Evolutionary conservation across 495 filamentous ascomycete species (phyloP).

Genomic region (Corynascus novoguineensis): DNA sequence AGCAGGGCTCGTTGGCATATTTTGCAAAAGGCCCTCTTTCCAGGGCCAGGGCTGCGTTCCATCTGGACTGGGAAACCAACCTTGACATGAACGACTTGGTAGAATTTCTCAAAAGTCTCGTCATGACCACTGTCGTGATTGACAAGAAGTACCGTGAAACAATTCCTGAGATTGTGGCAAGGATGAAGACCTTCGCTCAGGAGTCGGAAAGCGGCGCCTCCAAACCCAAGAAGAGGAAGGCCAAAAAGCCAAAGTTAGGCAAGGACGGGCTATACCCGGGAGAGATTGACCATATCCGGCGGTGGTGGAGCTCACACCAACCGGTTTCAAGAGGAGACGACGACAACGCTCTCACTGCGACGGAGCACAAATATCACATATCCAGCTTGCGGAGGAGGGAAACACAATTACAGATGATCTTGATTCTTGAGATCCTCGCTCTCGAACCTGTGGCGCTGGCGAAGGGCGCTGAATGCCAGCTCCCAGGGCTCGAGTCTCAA

Average conservation of each 20-base stretch:
- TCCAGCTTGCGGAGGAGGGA: slow-evolving; percentile 66
- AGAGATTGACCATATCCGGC: slow-evolving; percentile 68
- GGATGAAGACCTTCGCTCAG: slow-evolving; percentile 51
- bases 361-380: slow-evolving; percentile 52
- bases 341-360: slow-evolving; percentile 31
- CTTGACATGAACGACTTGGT: slow-evolving; percentile 56
- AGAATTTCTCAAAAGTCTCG: slow-evolving; percentile 62
- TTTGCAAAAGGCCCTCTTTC: slow-evolving; percentile 95
- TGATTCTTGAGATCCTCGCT: slow-evolving; percentile 82
- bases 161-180: slow-evolving; percentile 60
- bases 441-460: slow-evolving; percentile 52
- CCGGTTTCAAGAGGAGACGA: slow-evolving; percentile 32
- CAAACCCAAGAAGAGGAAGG: slow-evolving; percentile 53
- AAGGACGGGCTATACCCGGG: slow-evolving; percentile 71
- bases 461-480: slow-evolving; percentile 35
- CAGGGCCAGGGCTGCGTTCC: slow-evolving; percentile 73
- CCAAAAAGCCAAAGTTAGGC: slow-evolving; percentile 64
- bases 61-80: slow-evolving; percentile 49
- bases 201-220: slow-evolving; percentile 55
- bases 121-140: slow-evolving; percentile 67
- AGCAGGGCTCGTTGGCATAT: slow-evolving; percentile 81
- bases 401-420: slow-evolving; percentile 83
- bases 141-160: slow-evolving; percentile 85
- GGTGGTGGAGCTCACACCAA: slow-evolving; percentile 67
- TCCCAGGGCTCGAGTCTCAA: slow-evolving; percentile 34